Conservation (phyloP, 176 grass and related monocot genomes). For the Panicum miliaceum region DNA sequence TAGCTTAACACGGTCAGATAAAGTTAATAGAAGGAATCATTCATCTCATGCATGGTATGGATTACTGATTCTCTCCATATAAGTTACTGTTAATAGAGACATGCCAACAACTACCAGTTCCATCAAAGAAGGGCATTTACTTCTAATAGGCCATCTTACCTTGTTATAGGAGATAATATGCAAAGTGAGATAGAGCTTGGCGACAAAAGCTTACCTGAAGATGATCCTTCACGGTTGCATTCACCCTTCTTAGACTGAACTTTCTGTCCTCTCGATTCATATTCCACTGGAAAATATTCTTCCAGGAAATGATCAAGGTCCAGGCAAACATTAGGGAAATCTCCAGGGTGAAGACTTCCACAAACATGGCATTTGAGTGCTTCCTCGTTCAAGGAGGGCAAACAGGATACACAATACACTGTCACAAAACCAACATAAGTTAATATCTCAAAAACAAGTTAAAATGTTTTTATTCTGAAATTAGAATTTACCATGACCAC, state of each 20-base stretch:
- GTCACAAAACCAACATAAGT: conserved; percentile 40
- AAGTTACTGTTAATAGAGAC: neutral
- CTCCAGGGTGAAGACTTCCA: conserved; percentile 71
- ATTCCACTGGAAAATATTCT: conserved; percentile 78
- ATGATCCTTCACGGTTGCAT: conserved; percentile 44
- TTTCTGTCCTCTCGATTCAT: conserved; percentile 61
- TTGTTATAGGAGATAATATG: conserved; percentile 16
- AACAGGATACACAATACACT: conserved; percentile 90
- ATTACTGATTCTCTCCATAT: neutral
- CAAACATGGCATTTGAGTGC: conserved; percentile 71
- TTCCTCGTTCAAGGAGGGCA: conserved; percentile 53
- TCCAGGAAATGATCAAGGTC: conserved; percentile 83
- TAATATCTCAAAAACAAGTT: conserved; percentile 27
- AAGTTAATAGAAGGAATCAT: conserved; percentile 2
- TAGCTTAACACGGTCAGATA: neutral
- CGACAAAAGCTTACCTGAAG: conserved; percentile 63
- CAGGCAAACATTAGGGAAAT: conserved; percentile 84
- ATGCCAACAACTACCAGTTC: neutral
- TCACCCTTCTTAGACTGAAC: conserved; percentile 48
- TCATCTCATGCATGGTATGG: neutral
- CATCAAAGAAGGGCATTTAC: neutral
- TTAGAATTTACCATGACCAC: conserved; percentile 86
- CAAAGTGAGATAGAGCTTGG: neutral
- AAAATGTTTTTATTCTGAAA: conserved; percentile 19
- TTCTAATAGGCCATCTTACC: conserved; percentile 20